Base-by-base conservation (phyloP, 176 grass and related monocot genomes). In the Cenchrus purpureus region DNA sequence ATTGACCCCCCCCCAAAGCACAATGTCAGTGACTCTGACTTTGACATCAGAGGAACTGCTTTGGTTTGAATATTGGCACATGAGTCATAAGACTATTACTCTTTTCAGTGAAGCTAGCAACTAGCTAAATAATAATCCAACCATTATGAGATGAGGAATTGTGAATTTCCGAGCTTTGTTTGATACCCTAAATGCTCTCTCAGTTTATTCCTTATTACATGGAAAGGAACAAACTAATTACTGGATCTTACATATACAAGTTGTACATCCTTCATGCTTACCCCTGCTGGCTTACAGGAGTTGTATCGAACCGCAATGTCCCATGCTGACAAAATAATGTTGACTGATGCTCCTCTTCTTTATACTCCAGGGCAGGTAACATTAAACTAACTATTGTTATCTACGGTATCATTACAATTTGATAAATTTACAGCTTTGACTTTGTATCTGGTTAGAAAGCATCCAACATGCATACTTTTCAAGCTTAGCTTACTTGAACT, bases 331-430 rank as follows among this genome's bases (percentile, higher is more conserved):
- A 94, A 82, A 91, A 92, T 98, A 81, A 95, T 98, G 93, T 77
- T 98, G 71, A 98, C 91, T 75, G 93, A 98, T 80, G 89, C 89
- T 79, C 96, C 96, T 87, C 93, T 98, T 87, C 91, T 98, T 17
- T 98, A 92, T 76, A 75, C 93, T 75, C 93, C 96, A 86, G 96
- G 91, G 60, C 96, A 98, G 93, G 96, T 98, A 86, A 78, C 61
- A 67, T 84, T 82, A 58, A 48, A 50, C 19, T 80, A 64, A 76
- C 14, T 67, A 29, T 78, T 52, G 28, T 59, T 65, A 46, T 46
- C 8, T 46, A 46, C 7, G 7, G 45, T 46, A 46, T 46, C 45
- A 46, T 68, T 85, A 31, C 46, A 20, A 68, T 74, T 85, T 74
- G 6, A 19, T 50, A 34, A 60, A 80, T 74, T 85, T 49, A 82